phyloP scores from a whole-genome alignment of 495 filamentous ascomycete species.

The Podospora sp. region DNA sequence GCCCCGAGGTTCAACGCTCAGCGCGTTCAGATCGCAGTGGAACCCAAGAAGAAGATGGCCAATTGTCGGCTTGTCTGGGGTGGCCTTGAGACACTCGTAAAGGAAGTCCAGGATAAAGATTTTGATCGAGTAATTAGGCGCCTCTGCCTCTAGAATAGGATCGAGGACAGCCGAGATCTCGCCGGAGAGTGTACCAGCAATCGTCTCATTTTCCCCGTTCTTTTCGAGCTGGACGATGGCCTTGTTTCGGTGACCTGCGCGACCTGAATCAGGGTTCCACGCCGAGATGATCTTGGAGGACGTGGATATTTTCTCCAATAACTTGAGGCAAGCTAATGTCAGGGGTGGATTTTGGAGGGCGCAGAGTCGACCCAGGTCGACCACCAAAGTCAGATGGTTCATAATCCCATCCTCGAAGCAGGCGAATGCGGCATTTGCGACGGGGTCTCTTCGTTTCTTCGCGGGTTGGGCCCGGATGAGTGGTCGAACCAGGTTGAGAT shows the following conservation, averaged over 20 bases:
- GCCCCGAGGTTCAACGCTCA: slow-evolving; percentile 64
- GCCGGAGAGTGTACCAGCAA: slow-evolving; percentile 66
- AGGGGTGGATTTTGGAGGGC: slow-evolving; percentile 76
- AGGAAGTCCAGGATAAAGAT: slow-evolving; percentile 79
- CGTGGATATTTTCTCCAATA: slow-evolving; percentile 82
- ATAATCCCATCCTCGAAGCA: slow-evolving; percentile 92
- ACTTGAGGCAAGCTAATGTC: slow-evolving; percentile 71
- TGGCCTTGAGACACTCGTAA: slow-evolving; percentile 70
- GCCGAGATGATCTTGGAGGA: slow-evolving; percentile 71
- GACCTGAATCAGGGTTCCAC: slow-evolving; percentile 50
- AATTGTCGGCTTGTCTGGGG: slow-evolving; percentile 72
- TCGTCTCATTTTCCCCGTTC: slow-evolving; percentile 67
- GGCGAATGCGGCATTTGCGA: slow-evolving; percentile 71
- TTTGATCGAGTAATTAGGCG: slow-evolving; percentile 74
- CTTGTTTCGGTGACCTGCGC: slow-evolving; percentile 67
- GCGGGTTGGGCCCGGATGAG: slow-evolving; percentile 55
- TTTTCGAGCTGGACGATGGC: slow-evolving; percentile 77
- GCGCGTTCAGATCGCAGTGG: slow-evolving; percentile 63
- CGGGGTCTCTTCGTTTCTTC: slow-evolving; percentile 41
- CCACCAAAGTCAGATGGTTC: slow-evolving; percentile 72
- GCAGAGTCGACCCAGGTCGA: slow-evolving; percentile 79
- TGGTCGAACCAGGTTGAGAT: slow-evolving; percentile 81
- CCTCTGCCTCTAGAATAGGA: slow-evolving; percentile 60
- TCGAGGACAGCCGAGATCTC: slow-evolving; percentile 67
- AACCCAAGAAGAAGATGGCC: slow-evolving; percentile 93